These are phyloP conservation scores for Leptographium radiaticola DNA, from an alignment of 2,329 filamentous ascomycete species.

Conservation along the genomic window DNA sequence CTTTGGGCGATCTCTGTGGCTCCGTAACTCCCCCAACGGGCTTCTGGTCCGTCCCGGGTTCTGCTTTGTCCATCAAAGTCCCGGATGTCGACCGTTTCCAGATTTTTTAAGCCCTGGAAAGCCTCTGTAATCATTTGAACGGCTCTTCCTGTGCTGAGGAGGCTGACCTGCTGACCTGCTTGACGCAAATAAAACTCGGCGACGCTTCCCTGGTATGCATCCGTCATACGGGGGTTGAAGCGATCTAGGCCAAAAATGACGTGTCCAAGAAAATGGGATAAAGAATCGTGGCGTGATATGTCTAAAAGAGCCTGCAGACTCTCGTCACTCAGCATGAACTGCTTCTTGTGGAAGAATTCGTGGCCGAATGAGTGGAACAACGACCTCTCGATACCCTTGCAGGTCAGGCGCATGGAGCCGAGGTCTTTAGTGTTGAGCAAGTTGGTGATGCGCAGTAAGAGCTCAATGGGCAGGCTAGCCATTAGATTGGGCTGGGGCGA, in stretches of 20 bases:
- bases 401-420: conserved; percentile 38
- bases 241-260: conserved; percentile 36
- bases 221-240: neutral
- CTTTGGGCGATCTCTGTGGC: conserved; percentile 22
- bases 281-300: conserved; percentile 32
- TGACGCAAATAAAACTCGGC: neutral
- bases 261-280: conserved; percentile 26
- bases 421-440: conserved; percentile 43
- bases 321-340: conserved; percentile 48
- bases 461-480: conserved; percentile 38
- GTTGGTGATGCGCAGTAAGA: conserved; percentile 41
- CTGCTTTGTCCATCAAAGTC: conserved; percentile 41
- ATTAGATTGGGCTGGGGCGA: conserved; percentile 1
- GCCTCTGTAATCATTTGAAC: conserved; percentile 42
- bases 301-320: conserved; percentile 42
- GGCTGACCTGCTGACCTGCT: conserved; percentile 14
- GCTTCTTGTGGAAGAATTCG: conserved; percentile 53
- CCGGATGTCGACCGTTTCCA: conserved; percentile 43
- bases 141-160: conserved; percentile 32
- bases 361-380: conserved; percentile 42
- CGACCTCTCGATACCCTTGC: conserved; percentile 38
- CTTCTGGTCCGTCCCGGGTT: conserved; percentile 29
- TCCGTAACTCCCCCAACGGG: conserved; percentile 43
- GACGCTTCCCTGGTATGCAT: neutral
- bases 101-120: conserved; percentile 38